Evolutionary conservation across 805 yeast species (phyloP).

Genomic region (Pichia californica): DNA sequence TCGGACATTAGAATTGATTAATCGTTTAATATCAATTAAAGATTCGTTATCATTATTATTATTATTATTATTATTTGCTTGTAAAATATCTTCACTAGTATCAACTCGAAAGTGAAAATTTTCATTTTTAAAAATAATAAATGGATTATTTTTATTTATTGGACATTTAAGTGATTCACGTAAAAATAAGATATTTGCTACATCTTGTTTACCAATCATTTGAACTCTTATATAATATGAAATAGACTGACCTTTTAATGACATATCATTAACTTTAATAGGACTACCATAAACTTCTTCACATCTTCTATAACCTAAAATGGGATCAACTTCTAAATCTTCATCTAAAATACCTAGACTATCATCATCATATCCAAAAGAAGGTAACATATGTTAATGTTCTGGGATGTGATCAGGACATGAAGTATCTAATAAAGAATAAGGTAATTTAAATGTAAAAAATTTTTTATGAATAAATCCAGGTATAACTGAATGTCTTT

Average conservation of each 20-base stretch:
- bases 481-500: conserved; percentile 36
- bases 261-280: conserved; percentile 40
- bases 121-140: conserved; percentile 14
- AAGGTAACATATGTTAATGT: conserved; percentile 35
- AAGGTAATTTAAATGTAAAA: conserved; percentile 51
- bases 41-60: not conserved
- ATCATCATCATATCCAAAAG: conserved; percentile 29
- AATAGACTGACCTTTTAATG: conserved; percentile 35
- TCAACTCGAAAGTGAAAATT: conserved; percentile 17
- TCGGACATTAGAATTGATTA: not conserved
- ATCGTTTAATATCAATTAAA: not conserved
- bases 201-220: conserved; percentile 38
- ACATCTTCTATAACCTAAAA: conserved; percentile 47
- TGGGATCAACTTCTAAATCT: conserved; percentile 25
- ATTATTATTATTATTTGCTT: no score
- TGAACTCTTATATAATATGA: conserved; percentile 47
- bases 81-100: not conserved
- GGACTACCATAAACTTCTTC: conserved; percentile 42
- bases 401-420: conserved; percentile 38
- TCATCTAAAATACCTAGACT: conserved; percentile 7
- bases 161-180: conserved; percentile 11
- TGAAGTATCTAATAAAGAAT: conserved; percentile 42
- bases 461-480: conserved; percentile 44
- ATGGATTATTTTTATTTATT: conserved; percentile 9
- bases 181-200: conserved; percentile 10